A percentile compares a stretch with the other conserved stretches of the same genome.
These are phyloP conservation scores for Waitea zeae DNA, from an alignment of 1,284 basidiomycete genomes.

Conservation along the genomic window DNA sequence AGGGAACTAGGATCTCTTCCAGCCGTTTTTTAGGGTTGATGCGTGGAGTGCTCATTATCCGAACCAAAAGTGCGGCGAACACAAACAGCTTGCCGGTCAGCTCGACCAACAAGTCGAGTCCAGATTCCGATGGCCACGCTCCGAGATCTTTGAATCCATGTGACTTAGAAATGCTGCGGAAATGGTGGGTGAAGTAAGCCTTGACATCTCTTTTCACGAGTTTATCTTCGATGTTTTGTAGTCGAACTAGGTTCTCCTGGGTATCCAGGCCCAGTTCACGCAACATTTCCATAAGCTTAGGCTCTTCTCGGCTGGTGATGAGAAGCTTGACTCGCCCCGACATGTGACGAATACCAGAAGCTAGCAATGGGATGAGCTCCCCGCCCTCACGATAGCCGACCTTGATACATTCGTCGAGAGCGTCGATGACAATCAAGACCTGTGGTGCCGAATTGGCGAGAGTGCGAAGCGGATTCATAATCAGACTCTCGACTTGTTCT, in stretches of 20 bases:
- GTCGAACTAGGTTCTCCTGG: neutral
- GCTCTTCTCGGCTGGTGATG: neutral
- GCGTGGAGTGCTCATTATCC: neutral
- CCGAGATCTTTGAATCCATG: too few species aligned
- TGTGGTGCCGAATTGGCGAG: neutral
- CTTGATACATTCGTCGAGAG: neutral
- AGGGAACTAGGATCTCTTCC: too few species aligned
- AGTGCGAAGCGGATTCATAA: too few species aligned
- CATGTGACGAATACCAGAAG: neutral
- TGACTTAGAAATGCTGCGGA: too few species aligned
- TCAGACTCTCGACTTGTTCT: too few species aligned
- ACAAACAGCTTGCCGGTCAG: neutral
- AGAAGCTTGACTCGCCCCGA: neutral
- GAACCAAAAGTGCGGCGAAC: neutral
- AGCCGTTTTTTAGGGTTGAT: too few species aligned
- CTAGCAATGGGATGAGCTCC: neutral
- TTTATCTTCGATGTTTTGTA: neutral
- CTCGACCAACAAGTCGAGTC: neutral
- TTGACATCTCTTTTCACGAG: neutral
- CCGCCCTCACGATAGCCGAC: neutral
- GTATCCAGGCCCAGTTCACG: too few species aligned
- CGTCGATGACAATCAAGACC: neutral
- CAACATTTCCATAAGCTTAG: neutral
- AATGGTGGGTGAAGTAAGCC: neutral
- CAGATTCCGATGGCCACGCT: neutral